A percentile compares a stretch with the other conserved stretches of the same genome.
Conservation (phyloP, 352 stramenopile species). For the Phytophthora colocasiae region DNA sequence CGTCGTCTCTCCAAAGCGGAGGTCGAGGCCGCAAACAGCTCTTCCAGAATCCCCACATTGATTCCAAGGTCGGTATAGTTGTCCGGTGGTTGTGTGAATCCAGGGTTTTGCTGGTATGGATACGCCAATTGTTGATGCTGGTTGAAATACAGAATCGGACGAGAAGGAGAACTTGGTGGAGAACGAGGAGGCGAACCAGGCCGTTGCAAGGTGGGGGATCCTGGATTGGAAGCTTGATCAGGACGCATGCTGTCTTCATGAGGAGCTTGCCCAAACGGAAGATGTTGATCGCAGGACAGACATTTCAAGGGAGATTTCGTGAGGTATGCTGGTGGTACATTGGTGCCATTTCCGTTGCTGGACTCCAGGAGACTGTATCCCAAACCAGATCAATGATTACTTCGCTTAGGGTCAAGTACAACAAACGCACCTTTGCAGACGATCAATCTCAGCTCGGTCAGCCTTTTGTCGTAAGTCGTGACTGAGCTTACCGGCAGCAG, state of each 20-base stretch:
- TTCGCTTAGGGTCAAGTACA: background rate
- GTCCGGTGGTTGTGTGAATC: background rate
- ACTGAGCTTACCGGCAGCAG: slow-evolving; percentile 21
- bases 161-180: slow-evolving; percentile 20
- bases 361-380: slow-evolving; percentile 39
- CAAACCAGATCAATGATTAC: background rate
- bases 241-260: slow-evolving; percentile 4
- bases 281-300: slow-evolving; percentile 65
- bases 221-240: slow-evolving; percentile 14
- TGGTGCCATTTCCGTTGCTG: slow-evolving; percentile 12
- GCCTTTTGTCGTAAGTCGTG: slow-evolving; percentile 45
- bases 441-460: slow-evolving; percentile 65
- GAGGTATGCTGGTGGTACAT: slow-evolving; percentile 37
- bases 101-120: slow-evolving; percentile 15
- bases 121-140: slow-evolving; percentile 19
- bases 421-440: slow-evolving; percentile 36
- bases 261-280: slow-evolving; percentile 42
- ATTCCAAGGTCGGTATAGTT: slow-evolving; percentile 28
- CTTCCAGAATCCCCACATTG: slow-evolving; percentile 35
- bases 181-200: slow-evolving; percentile 28
- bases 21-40: slow-evolving; percentile 38
- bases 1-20: slow-evolving; percentile 36
- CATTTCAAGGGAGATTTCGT: slow-evolving; percentile 66
- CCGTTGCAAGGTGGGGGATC: slow-evolving; percentile 25
- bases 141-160: slow-evolving; percentile 27